Percentiles rank a stretch among this genome's conserved stretches.
Conservation (phyloP, 108 stramenopile genomes). For the Cafeteria roenbergensis region DNA sequence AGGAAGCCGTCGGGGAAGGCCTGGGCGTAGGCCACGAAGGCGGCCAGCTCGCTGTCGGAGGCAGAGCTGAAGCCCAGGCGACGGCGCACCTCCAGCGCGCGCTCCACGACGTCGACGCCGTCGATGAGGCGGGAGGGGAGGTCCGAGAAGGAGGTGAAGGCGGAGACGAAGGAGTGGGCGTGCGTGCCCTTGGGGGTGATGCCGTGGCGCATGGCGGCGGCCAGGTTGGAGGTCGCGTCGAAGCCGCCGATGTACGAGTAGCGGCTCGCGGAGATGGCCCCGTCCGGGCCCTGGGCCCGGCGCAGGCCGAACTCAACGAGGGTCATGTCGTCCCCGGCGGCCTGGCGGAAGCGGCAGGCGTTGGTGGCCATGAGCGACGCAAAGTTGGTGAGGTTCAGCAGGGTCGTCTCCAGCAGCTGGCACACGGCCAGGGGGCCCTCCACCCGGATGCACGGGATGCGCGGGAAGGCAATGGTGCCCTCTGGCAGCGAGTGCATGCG, state of each 20-base stretch:
- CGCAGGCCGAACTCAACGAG: slow-evolving; percentile 87
- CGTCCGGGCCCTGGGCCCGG: slow-evolving; percentile 93
- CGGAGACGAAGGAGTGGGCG: slow-evolving; percentile 86
- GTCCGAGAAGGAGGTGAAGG: slow-evolving; percentile 58
- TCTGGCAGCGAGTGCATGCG: slow-evolving; percentile 61
- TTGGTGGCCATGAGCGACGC: slow-evolving; percentile 77
- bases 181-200: slow-evolving; percentile 77
- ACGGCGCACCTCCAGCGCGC: not conserved
- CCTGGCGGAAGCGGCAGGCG: slow-evolving; percentile 81
- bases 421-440: slow-evolving; percentile 71
- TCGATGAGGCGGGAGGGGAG: slow-evolving; percentile 28
- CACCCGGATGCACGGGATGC: slow-evolving; percentile 32
- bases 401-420: slow-evolving; percentile 86
- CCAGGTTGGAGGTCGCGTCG: slow-evolving; percentile 81
- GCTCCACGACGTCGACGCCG: slow-evolving; percentile 16
- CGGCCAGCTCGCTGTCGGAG: slow-evolving; percentile 85
- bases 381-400: slow-evolving; percentile 84
- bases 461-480: slow-evolving; percentile 71
- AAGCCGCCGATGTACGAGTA: slow-evolving; percentile 87
- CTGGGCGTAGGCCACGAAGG: slow-evolving; percentile 81
- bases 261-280: slow-evolving; percentile 67
- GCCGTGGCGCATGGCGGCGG: slow-evolving; percentile 70
- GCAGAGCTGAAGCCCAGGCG: slow-evolving; percentile 27
- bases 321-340: slow-evolving; percentile 55
- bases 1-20: slow-evolving; percentile 80